A percentile compares a stretch with the other conserved stretches of the same genome.
phyloP scores from a whole-genome alignment of 2,329 filamentous ascomycete species.

The Pseudogymnoascus destructans region DNA sequence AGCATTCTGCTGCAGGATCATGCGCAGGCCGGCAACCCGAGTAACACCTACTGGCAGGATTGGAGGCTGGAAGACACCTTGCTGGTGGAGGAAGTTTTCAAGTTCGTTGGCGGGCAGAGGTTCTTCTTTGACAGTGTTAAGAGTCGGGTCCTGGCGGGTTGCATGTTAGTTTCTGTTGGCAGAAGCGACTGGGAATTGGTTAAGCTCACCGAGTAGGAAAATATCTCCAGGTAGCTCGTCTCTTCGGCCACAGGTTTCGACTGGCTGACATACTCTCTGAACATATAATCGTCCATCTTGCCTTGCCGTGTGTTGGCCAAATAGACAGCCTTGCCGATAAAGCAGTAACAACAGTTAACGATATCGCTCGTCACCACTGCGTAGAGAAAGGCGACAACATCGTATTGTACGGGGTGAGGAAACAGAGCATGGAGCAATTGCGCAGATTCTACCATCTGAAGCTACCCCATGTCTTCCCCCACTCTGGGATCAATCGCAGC shows the following conservation, averaged over 20 bases:
- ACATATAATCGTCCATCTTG: conserved; percentile 27
- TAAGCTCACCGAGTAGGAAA: conserved; percentile 22
- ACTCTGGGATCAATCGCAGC: neutral
- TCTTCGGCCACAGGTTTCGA: conserved; percentile 20
- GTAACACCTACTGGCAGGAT: conserved; percentile 18
- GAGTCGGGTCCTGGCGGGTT: conserved; percentile 19
- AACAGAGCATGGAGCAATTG: neutral
- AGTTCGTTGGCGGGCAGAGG: conserved; percentile 24
- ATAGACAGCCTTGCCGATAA: neutral
- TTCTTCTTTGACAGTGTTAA: conserved; percentile 24
- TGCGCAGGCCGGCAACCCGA: neutral
- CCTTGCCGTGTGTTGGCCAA: neutral
- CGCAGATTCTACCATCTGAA: neutral
- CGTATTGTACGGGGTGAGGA: neutral
- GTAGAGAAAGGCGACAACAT: neutral
- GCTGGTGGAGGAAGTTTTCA: conserved; percentile 24
- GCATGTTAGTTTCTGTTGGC: conserved; percentile 7
- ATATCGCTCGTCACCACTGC: conserved; percentile 1
- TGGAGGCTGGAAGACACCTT: conserved; percentile 23
- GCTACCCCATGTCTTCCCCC: conserved; percentile 2
- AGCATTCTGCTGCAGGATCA: conserved; percentile 29
- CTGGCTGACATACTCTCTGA: conserved; percentile 21
- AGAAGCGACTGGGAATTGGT: neutral
- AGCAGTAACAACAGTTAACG: neutral
- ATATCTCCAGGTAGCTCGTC: conserved; percentile 25